Evolutionary conservation across 805 yeast genomes (phyloP), one percentile per base, ranked within the genome.

Genomic region (Wickerhamomyces chaumierensis): DNA sequence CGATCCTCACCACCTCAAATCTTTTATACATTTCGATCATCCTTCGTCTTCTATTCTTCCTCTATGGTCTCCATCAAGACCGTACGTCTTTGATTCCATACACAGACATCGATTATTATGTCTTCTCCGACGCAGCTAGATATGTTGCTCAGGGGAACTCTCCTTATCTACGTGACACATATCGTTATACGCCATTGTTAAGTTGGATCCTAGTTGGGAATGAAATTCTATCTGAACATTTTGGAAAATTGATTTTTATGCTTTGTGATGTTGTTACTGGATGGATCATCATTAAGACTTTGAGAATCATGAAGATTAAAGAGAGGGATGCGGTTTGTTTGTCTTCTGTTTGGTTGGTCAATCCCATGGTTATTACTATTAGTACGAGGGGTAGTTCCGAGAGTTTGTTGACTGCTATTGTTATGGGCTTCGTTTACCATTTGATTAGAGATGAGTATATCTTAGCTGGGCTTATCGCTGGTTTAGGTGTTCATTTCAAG

Each of bases 331-430:
- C 65, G n/a, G 41, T 69, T 5, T 45, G 64, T 5, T 63, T 77
- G 33, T 57, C 78, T 12, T 58, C 80, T 2, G 61, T 90, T 5
- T 92, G 97, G 97, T 65, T 92, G 16, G 65, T 86, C 48, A 92
- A 92, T 55, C 97, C 98, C 14, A 83, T 92, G 92, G 97, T 88
- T 1, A 75, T 81, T 25, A 86, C 95, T 1, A 92, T 92, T 36
- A 78, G 90, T 46, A 86, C 96, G 0, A 67, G 98, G 35, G 98
- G 98, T 1, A 83, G 92, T 20, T 81, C 95, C 0, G 98, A 92
- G 53, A 87, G 96, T 44, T 68, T 92, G 1, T 58, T 92, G 35
- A 85, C 94, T 2, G 87, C 84, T 25, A 62, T 90, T 47, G 71
- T 87, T 3, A 71, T 86, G 68, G 53, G 69, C 7, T 61, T 78